Percentiles rank a stretch among this genome's conserved stretches.
These are phyloP conservation scores for Pythium volutum DNA, from an alignment of 352 stramenopile genomes.

Conservation along the genomic window DNA sequence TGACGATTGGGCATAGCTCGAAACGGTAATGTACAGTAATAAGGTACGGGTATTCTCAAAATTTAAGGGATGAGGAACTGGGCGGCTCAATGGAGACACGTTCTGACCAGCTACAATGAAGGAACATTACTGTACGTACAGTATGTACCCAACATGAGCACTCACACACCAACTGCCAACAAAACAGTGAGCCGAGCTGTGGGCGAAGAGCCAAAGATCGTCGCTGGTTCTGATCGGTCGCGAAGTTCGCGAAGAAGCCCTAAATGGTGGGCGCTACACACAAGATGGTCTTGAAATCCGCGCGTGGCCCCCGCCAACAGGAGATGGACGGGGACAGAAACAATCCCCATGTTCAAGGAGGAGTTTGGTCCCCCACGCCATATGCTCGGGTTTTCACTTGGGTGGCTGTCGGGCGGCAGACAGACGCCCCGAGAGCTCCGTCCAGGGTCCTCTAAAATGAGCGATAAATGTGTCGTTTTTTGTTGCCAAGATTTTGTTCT, in stretches of 20 bases:
- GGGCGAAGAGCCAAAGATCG: no score
- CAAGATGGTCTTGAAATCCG: not conserved
- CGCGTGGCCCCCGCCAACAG: not conserved
- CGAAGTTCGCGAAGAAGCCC: not conserved
- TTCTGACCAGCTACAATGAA: no score
- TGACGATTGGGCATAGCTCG: no score
- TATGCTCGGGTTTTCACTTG: not conserved
- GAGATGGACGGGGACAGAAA: conserved; percentile 25
- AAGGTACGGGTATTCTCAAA: no score
- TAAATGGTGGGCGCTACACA: not conserved
- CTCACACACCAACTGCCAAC: no score
- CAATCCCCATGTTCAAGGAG: conserved; percentile 19
- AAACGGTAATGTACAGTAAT: no score
- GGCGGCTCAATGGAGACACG: no score
- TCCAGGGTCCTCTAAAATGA: not conserved
- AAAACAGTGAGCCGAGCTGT: no score
- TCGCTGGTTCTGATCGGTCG: no score
- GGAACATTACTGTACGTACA: no score
- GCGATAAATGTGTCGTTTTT: not conserved
- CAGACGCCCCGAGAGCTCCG: conserved; percentile 24
- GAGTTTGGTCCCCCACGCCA: not conserved
- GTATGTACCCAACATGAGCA: no score
- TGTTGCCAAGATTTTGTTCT: conserved; percentile 3
- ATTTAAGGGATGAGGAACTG: no score
- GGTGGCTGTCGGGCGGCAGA: conserved; percentile 12